Conservation (phyloP, 176 grass and related monocot species). For the Oryza officinalis region DNA sequence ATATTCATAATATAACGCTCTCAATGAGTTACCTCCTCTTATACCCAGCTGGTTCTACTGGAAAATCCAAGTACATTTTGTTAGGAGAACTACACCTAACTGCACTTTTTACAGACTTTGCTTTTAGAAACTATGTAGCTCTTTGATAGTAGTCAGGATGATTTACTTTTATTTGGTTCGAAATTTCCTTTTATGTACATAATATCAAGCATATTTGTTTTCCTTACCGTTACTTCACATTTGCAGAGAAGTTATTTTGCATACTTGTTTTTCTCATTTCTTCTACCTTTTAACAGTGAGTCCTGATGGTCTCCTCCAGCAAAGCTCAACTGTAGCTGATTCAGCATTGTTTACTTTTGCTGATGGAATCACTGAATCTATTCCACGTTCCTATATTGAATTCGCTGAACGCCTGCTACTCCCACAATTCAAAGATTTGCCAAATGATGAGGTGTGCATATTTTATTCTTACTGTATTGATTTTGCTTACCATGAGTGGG, state of each 20-base stretch:
- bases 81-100: slow-evolving; percentile 8
- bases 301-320: slow-evolving; percentile 89
- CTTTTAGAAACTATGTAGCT: slow-evolving; percentile 12
- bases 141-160: neutral
- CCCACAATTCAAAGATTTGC: slow-evolving; percentile 75
- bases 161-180: neutral
- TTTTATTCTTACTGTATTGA: slow-evolving; percentile 8
- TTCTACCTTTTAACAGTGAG: slow-evolving; percentile 64
- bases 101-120: slow-evolving; percentile 3
- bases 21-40: neutral
- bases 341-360: slow-evolving; percentile 70
- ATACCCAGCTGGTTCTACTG: slow-evolving; percentile 1
- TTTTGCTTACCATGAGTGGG: neutral
- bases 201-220: neutral
- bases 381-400: slow-evolving; percentile 90
- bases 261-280: slow-evolving; percentile 1
- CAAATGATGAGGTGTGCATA: slow-evolving; percentile 61
- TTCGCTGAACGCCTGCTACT: slow-evolving; percentile 88
- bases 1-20: neutral
- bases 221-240: neutral
- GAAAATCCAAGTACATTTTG: neutral
- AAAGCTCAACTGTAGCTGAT: slow-evolving; percentile 97
- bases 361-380: slow-evolving; percentile 70
- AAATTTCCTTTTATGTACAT: slow-evolving; percentile 14
- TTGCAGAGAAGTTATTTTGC: slow-evolving; percentile 11